Conservation (phyloP, 73 alveolate genomes). For the Paramecium caudatum region DNA sequence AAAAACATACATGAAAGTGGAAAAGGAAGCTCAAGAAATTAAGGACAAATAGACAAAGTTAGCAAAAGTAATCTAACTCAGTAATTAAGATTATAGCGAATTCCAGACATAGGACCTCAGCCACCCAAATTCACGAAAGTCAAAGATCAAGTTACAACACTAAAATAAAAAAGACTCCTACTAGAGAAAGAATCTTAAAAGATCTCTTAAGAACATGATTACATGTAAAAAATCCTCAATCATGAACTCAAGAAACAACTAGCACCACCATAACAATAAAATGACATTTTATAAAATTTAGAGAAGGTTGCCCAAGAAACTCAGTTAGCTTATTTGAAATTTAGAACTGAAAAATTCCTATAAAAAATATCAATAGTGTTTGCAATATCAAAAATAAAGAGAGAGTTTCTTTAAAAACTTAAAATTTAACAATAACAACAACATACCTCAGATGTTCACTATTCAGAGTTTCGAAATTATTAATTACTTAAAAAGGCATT, state of each 20-base stretch:
- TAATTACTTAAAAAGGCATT: background rate
- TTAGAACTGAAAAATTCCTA: slow-evolving; percentile 49
- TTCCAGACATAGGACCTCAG: slow-evolving; percentile 55
- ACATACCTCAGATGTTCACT: background rate
- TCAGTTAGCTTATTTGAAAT: background rate
- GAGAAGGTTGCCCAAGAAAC: slow-evolving; percentile 63
- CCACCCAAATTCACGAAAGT: slow-evolving; percentile 8
- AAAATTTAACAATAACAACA: background rate
- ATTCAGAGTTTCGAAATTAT: background rate
- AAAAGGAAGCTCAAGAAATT: slow-evolving; percentile 53
- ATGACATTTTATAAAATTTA: slow-evolving; percentile 33
- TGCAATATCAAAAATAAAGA: background rate
- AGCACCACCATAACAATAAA: background rate
- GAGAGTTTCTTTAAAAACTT: background rate
- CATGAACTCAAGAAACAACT: slow-evolving; percentile 10
- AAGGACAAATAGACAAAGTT: background rate
- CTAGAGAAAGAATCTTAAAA: slow-evolving; percentile 36
- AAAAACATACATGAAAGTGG: slow-evolving; percentile 11
- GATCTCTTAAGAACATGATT: slow-evolving; percentile 50
- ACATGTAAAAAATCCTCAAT: slow-evolving; percentile 12
- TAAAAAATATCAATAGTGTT: background rate
- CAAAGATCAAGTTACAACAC: slow-evolving; percentile 6
- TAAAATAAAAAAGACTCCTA: slow-evolving; percentile 51
- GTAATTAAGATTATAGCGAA: slow-evolving; percentile 35
- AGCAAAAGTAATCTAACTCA: slow-evolving; percentile 22